Evolutionary conservation across 768 basidiomycete genomes (phyloP).

Genomic region (Asterophora parasitica): DNA sequence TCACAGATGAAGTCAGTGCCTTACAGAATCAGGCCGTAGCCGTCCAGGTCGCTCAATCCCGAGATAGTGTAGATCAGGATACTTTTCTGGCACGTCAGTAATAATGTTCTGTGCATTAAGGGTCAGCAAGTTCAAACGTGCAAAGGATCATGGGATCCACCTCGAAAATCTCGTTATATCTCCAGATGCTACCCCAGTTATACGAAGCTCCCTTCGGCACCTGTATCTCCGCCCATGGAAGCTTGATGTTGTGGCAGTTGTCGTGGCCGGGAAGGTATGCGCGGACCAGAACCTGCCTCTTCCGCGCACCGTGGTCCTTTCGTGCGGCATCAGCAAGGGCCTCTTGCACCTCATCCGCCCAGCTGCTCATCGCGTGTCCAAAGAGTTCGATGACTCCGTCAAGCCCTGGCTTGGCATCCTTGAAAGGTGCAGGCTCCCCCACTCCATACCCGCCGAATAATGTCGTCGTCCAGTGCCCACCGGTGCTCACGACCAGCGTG

Average conservation of each 20-base stretch:
- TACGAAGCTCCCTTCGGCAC: constrained; percentile 48
- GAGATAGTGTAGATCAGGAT: constrained; percentile 53
- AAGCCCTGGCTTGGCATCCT: constrained; percentile 42
- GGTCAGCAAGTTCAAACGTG: constrained; percentile 4
- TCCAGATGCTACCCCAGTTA: constrained; percentile 61
- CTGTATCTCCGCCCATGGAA: constrained; percentile 43
- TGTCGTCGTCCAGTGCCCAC: constrained; percentile 65
- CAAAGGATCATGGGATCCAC: constrained; percentile 26
- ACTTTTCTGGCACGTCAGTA: constrained; percentile 28
- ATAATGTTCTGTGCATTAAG: constrained; percentile 35
- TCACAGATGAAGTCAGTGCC: constrained; percentile 20
- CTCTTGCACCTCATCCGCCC: constrained; percentile 49
- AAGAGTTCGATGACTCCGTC: constrained; percentile 54
- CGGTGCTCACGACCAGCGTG: constrained; percentile 61
- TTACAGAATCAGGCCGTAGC: constrained; percentile 60
- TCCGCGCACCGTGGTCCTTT: constrained; percentile 15
- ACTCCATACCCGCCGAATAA: constrained; percentile 35
- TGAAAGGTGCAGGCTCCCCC: neutral
- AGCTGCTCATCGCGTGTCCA: constrained; percentile 47
- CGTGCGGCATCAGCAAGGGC: constrained; percentile 33
- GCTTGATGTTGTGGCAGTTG: constrained; percentile 45
- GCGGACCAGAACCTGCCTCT: constrained; percentile 48
- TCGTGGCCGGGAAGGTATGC: constrained; percentile 66
- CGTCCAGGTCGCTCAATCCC: constrained; percentile 58
- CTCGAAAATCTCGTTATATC: constrained; percentile 56